Base-by-base conservation (phyloP, 306 rosid species). In the Vigna reflexopilosa region DNA sequence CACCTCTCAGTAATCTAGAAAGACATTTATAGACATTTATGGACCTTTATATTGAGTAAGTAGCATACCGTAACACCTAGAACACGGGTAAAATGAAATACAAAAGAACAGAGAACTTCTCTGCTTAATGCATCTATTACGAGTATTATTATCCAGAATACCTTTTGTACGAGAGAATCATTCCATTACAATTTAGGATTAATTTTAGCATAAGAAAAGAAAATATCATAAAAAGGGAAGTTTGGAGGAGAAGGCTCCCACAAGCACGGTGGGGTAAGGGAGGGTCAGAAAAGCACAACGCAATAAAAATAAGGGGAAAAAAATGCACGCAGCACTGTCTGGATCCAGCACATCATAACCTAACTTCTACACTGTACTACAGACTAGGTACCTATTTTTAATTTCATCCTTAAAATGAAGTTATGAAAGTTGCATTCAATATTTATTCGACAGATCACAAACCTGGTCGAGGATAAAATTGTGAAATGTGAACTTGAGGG, bases 391-490 rank as follows among this genome's bases (percentile, higher is more conserved):
- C 73, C 69, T 76, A 70, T 38, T 19, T 30, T 70, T 5, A 5
- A 42, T 72, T 71, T 24, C 75, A 51, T 56, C 76, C 56, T 56
- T 61, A 69, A 75, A 69, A 69, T 22, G 56, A 69, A 34, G 49
- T 76, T 52, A 52, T 61, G 28, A 54, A 61, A 70, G 38, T 52
- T 48, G 17, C 24, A 30, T 65, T 40, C 44, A 54, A 30, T 56
- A 71, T 67, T 58, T 50, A 66, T 55, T 48, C 55, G 20, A 19
- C 54, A 55, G 67, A 12, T 73, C 68, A 76, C 67, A 51, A 75
- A 90, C 98, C 98, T 77, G 99, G 99, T 76, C 99, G 97, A 77
- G 99, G 97, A 87, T 95, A 95, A 84, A 95, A 95, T 81, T 95
- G 99, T 48, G 98, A 95, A 80, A 95, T 93, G 80, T 95, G 99